Conservation (phyloP, 163 green algal genomes). For the Scenedesmus sp. region DNA sequence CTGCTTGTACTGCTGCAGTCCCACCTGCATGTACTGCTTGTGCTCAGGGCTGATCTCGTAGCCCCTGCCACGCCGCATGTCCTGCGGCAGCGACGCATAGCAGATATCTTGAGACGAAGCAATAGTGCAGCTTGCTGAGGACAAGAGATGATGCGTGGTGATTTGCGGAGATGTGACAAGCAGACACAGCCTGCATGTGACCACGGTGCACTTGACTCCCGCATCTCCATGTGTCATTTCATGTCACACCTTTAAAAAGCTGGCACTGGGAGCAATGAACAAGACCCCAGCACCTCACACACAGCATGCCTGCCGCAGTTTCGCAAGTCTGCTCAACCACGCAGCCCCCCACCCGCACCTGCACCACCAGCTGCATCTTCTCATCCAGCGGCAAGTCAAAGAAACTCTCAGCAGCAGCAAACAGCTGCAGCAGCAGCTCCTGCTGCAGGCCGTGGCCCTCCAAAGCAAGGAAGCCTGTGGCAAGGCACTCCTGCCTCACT, state of each 20-base stretch:
- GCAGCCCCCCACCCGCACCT: not conserved
- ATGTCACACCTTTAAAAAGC: no score
- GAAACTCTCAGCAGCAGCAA: conserved; percentile 23
- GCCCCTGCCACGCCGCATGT: conserved; percentile 49
- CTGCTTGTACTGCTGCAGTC: not conserved
- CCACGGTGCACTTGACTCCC: no score
- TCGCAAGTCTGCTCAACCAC: not conserved
- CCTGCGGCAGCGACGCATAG: not conserved
- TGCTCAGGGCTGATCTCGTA: conserved; percentile 59
- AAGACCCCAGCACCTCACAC: not conserved
- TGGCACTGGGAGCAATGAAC: not conserved
- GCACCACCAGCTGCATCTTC: conserved; percentile 41
- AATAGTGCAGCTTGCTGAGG: no score
- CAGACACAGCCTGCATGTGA: no score
- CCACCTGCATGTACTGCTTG: conserved; percentile 30
- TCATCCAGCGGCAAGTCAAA: conserved; percentile 46
- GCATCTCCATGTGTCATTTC: no score
- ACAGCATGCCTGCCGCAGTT: no score
- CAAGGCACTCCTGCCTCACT: conserved; percentile 33
- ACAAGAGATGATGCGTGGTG: no score
- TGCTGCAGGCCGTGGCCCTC: conserved; percentile 33
- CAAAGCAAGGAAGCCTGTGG: conserved; percentile 55
- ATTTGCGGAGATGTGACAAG: no score
- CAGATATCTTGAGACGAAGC: no score
- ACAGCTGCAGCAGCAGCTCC: conserved; percentile 33